A percentile compares a stretch with the other conserved stretches of the same genome.
phyloP scores from a whole-genome alignment of 116 monocot species.

The Dioscorea cayenensis region DNA sequence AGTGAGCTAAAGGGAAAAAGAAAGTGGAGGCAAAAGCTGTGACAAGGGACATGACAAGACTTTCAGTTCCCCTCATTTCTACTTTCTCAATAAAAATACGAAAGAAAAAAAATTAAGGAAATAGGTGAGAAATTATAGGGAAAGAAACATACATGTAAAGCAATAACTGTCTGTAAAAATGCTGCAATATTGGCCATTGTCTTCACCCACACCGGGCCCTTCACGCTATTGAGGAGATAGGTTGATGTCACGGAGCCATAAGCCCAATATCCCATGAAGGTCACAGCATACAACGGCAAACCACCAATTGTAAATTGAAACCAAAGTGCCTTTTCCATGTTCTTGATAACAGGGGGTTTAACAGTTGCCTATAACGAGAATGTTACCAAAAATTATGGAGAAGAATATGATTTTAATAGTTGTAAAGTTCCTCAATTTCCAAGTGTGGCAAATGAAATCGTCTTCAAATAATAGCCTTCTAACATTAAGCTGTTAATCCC shows the following conservation, averaged over 20 bases:
- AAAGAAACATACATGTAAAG: slow-evolving; percentile 65
- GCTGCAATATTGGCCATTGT: slow-evolving; percentile 68
- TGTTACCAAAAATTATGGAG: background rate
- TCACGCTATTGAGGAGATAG: slow-evolving; percentile 79
- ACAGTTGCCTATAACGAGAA: slow-evolving; percentile 27
- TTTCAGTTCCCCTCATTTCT: too few species aligned
- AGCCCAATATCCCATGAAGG: slow-evolving; percentile 96
- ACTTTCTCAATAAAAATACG: background rate
- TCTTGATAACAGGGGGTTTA: slow-evolving; percentile 79
- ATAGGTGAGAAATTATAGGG: background rate
- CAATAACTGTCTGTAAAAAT: slow-evolving; percentile 88
- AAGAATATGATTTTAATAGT: background rate
- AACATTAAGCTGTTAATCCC: background rate
- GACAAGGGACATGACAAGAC: too few species aligned
- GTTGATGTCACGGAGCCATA: slow-evolving; percentile 88
- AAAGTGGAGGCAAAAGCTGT: background rate
- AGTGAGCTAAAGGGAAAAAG: background rate
- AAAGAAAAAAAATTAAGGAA: slow-evolving; percentile 4
- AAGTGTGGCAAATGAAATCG: background rate
- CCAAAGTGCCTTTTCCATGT: slow-evolving; percentile 95
- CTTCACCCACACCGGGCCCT: slow-evolving; percentile 78
- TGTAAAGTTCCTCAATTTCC: background rate
- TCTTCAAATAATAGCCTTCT: too few species aligned
- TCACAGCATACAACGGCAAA: slow-evolving; percentile 82
- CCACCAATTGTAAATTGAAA: slow-evolving; percentile 82